Evolutionary conservation across 495 filamentous ascomycete genomes (phyloP).

Genomic region (Hypoxylon fuscum): DNA sequence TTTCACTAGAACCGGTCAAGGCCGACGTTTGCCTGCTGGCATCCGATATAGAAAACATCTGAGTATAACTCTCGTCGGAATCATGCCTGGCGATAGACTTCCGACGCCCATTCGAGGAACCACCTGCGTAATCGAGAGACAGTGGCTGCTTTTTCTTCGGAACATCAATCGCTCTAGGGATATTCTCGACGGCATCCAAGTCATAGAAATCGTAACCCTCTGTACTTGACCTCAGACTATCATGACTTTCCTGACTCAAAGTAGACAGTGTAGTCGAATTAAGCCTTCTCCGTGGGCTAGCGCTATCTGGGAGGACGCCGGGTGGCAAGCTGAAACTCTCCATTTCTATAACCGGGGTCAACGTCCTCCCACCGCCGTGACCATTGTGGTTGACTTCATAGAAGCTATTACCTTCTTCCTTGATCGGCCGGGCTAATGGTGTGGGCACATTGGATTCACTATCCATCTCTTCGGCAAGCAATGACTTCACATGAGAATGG

Average conservation of each 20-base stretch:
- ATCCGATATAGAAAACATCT: slow-evolving; percentile 82
- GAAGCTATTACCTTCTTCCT: slow-evolving; percentile 50
- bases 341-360: slow-evolving; percentile 53
- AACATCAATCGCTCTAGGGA: slow-evolving; percentile 56
- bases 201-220: slow-evolving; percentile 69
- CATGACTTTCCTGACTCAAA: slow-evolving; percentile 52
- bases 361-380: slow-evolving; percentile 35
- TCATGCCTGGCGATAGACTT: slow-evolving; percentile 68
- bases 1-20: slow-evolving; percentile 49
- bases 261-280: slow-evolving; percentile 57
- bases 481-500: slow-evolving; percentile 41
- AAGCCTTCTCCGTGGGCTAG: slow-evolving; percentile 48
- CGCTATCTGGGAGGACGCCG: slow-evolving; percentile 40
- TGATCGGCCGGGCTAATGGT: slow-evolving; percentile 74
- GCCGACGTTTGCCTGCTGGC: slow-evolving; percentile 60
- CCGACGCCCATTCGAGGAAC: slow-evolving; percentile 37
- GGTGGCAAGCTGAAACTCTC: slow-evolving; percentile 55
- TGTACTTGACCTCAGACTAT: slow-evolving; percentile 54
- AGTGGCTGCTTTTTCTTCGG: slow-evolving; percentile 39
- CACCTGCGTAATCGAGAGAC: slow-evolving; percentile 43
- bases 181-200: slow-evolving; percentile 56
- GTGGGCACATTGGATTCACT: slow-evolving; percentile 82
- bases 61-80: slow-evolving; percentile 78
- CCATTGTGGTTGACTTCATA: no score
- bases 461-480: slow-evolving; percentile 65